phyloP scores from a whole-genome alignment of 805 yeast genomes.

The Hanseniaspora occidentalis region DNA sequence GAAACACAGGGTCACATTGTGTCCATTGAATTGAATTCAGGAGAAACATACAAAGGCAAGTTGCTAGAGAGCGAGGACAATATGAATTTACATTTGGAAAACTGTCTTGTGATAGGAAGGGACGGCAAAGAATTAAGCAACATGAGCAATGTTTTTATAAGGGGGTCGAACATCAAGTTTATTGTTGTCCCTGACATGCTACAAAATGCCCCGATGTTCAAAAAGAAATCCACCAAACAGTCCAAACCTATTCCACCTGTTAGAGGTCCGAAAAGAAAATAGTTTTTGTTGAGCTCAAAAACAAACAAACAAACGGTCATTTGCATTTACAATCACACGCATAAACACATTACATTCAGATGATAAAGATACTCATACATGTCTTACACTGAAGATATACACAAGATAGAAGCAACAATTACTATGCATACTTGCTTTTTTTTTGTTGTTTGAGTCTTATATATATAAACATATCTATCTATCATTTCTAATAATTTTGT shows the following conservation, averaged over 20 bases:
- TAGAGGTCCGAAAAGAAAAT: conserved; percentile 40
- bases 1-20: conserved; percentile 87
- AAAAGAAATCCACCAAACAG: conserved; percentile 31
- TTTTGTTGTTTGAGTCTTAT: too few species aligned
- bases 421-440: too few species aligned
- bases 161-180: conserved; percentile 84
- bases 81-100: conserved; percentile 81
- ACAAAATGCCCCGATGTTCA: conserved; percentile 77
- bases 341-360: too few species aligned
- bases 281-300: neutral
- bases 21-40: conserved; percentile 70
- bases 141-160: conserved; percentile 73
- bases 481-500: too few species aligned
- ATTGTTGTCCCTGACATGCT: conserved; percentile 82
- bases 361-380: too few species aligned
- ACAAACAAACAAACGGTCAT: too few species aligned
- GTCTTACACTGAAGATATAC: too few species aligned
- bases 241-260: conserved; percentile 63
- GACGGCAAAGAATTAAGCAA: conserved; percentile 59
- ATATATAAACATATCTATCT: too few species aligned
- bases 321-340: too few species aligned
- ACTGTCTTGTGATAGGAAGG: conserved; percentile 65
- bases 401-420: too few species aligned
- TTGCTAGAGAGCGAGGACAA: conserved; percentile 81
- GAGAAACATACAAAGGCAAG: conserved; percentile 82